A percentile compares a stretch with the other conserved stretches of the same genome.
phyloP scores from a whole-genome alignment of 2,329 filamentous ascomycete species.

The Cadophora gregata region DNA sequence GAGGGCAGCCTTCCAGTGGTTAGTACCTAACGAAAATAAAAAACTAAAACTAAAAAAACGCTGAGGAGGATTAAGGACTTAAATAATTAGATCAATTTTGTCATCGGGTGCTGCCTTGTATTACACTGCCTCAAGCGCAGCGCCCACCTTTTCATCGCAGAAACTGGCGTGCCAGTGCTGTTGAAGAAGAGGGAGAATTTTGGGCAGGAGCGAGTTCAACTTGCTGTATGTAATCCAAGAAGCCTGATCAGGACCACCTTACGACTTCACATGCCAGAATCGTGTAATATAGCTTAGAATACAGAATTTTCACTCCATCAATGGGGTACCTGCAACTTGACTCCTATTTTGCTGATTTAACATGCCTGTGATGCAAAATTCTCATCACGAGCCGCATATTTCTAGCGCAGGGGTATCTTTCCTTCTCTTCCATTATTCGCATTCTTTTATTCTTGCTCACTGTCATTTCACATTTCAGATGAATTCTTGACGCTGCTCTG shows the following conservation, averaged over 20 bases:
- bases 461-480: not conserved
- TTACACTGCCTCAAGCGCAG: not conserved
- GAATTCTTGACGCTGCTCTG: not conserved
- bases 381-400: not conserved
- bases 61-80: not conserved
- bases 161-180: conserved; percentile 7
- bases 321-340: not conserved
- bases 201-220: not conserved
- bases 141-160: not conserved
- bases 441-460: not conserved
- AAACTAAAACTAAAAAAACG: not conserved
- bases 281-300: too few relatives aligned
- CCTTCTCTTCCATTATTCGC: not conserved
- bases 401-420: not conserved
- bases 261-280: not conserved
- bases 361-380: not conserved
- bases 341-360: not conserved
- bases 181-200: not conserved
- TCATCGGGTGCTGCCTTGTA: not conserved
- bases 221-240: not conserved
- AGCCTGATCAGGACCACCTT: too few relatives aligned
- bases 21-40: not conserved
- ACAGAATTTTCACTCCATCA: not conserved
- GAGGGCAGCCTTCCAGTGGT: not conserved
- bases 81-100: not conserved